phyloP scores from a whole-genome alignment of 306 rosid species.

The Sicyos edulis region DNA sequence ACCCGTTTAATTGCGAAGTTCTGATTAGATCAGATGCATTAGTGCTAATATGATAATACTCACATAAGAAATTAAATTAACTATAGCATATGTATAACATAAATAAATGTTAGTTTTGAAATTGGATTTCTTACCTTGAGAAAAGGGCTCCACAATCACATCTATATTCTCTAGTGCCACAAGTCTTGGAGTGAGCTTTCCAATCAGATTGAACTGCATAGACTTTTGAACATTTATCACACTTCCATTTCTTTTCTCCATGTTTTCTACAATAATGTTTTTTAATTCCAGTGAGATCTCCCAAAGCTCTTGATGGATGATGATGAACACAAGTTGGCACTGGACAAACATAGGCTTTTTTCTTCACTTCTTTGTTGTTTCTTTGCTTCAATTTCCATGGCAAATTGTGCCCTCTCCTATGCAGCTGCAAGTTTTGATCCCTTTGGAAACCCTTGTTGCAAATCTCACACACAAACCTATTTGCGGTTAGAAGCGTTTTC shows the following conservation, averaged over 20 bases:
- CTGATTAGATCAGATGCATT: too few species aligned
- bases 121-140: slow-evolving; percentile 57
- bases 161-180: slow-evolving; percentile 95
- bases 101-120: not conserved
- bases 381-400: slow-evolving; percentile 88
- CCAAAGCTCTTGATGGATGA: slow-evolving; percentile 90
- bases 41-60: too few species aligned
- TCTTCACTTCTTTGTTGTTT: slow-evolving; percentile 62
- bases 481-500: slow-evolving; percentile 54
- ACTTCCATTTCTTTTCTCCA: slow-evolving; percentile 99
- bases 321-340: slow-evolving; percentile 92
- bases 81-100: not conserved
- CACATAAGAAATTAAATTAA: not conserved
- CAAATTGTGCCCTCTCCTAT: slow-evolving; percentile 68
- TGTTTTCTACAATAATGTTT: slow-evolving; percentile 94
- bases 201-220: slow-evolving; percentile 98
- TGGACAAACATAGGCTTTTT: slow-evolving; percentile 91
- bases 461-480: slow-evolving; percentile 68
- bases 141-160: slow-evolving; percentile 97
- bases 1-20: too few species aligned
- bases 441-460: slow-evolving; percentile 78
- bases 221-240: slow-evolving; percentile 86
- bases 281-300: slow-evolving; percentile 94
- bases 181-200: slow-evolving; percentile 95
- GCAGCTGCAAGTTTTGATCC: slow-evolving; percentile 70